Conservation (phyloP, 202 grass and related monocot species). For the Tripidium arundinaceum region DNA sequence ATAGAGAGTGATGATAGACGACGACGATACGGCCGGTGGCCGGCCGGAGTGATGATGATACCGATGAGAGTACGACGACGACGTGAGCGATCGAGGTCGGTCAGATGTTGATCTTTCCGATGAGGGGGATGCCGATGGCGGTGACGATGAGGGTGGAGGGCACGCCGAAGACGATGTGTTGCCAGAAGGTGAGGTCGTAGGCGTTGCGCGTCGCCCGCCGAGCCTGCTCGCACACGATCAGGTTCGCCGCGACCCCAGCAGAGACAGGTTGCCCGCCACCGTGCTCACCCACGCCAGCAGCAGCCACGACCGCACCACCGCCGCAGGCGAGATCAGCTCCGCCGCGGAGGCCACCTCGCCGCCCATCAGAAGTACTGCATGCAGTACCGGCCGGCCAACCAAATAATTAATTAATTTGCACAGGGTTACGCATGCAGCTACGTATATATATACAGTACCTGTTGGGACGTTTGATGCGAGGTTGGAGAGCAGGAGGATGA, state of each 20-base stretch:
- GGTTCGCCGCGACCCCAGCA: conserved; percentile 93
- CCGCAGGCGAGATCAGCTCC: conserved; percentile 49
- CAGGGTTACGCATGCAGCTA: too few relatives aligned
- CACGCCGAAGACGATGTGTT: conserved; percentile 69
- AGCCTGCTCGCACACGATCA: conserved; percentile 96
- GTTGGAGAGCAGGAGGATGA: conserved; percentile 87
- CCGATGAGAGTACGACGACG: too few relatives aligned
- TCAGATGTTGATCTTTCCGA: conserved; percentile 48
- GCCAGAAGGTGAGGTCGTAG: conserved; percentile 85
- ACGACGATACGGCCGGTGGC: too few relatives aligned
- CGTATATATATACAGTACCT: too few relatives aligned
- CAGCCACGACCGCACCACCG: conserved; percentile 70
- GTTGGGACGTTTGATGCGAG: conserved; percentile 90
- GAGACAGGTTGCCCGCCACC: conserved; percentile 86
- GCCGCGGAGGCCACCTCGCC: conserved; percentile 56
- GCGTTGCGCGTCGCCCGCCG: conserved; percentile 51
- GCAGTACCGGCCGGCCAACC: too few relatives aligned
- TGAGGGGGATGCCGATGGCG: conserved; percentile 80
- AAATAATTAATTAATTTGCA: too few relatives aligned
- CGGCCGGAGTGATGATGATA: too few relatives aligned
- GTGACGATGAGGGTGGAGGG: conserved; percentile 84
- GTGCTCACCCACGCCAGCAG: conserved; percentile 95
- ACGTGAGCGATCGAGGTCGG: not conserved
- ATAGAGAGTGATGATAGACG: too few relatives aligned
- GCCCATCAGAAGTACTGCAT: conserved; percentile 86